Percentiles rank a stretch among this genome's conserved stretches.
phyloP scores from a whole-genome alignment of 2,329 filamentous ascomycete genomes.

The Ilyonectria mors-panacis region DNA sequence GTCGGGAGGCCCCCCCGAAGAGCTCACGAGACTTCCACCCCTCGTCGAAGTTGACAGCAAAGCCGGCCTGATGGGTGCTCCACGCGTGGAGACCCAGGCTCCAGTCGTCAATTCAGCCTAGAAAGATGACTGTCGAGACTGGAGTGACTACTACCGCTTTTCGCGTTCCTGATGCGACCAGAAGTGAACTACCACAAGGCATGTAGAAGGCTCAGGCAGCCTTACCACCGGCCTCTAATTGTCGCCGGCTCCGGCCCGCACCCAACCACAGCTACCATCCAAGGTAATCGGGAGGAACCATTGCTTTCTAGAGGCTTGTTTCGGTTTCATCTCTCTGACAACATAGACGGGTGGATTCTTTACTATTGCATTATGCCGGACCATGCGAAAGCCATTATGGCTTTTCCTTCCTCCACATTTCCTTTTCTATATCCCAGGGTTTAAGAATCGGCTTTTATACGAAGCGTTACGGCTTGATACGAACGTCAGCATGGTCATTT shows the following conservation, averaged over 20 bases:
- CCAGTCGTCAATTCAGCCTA: slow-evolving; percentile 18
- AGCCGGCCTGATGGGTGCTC: background rate
- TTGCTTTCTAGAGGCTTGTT: slow-evolving; percentile 1
- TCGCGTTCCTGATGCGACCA: background rate
- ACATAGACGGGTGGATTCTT: slow-evolving; percentile 20
- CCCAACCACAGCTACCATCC: background rate
- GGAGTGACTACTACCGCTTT: background rate
- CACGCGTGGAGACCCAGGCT: slow-evolving; percentile 18
- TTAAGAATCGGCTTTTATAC: slow-evolving; percentile 13
- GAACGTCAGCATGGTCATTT: slow-evolving; percentile 15
- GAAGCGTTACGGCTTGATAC: slow-evolving; percentile 20
- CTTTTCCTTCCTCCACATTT: background rate
- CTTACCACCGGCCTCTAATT: background rate
- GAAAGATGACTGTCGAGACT: background rate
- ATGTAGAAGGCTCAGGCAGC: background rate
- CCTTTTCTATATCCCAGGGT: background rate
- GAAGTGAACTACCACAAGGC: background rate
- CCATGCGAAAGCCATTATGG: background rate
- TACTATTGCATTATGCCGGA: background rate
- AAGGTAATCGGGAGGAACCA: slow-evolving; percentile 6
- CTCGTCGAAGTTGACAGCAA: slow-evolving; percentile 13
- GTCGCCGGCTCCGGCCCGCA: background rate
- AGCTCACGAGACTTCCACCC: slow-evolving; percentile 25
- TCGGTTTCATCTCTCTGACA: slow-evolving; percentile 10
- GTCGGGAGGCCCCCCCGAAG: background rate